Evolutionary conservation across 2,329 filamentous ascomycete genomes (phyloP), one percentile per base, ranked within the genome.

Genomic region (Apiospora marii): DNA sequence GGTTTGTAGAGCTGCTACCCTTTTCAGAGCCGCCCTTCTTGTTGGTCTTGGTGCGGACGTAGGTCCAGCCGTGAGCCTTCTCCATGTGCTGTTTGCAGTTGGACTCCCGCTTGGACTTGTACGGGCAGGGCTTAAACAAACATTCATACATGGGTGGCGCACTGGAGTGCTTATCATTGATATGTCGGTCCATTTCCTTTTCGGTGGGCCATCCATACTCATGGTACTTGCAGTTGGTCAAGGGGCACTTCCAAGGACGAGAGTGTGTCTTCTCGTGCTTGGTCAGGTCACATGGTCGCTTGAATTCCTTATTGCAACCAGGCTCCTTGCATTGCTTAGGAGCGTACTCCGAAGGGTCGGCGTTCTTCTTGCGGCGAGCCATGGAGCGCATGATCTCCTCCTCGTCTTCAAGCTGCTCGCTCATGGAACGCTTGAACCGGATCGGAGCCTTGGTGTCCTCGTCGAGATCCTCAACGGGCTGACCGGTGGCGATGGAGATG

Each of bases 81-180:
- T 98, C 96, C 95, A 98, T 98, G 84, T 98, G 95, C 83, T 98
- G 96, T 82, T 98, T 98, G 89, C 94, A 97, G 83, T 98, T 98
- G 75, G 93, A 96, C 85, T 98, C 93, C 73, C 95, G 92, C 87
- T 98, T 98, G 14, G 95, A 98, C 80, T 94, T 93, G 86, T 98
- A 98, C 0, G 93, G 91, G 87, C 96, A 98, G 34, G 92, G 92
- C 77, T 91, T 88, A 84, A 89, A 98, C 68, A 91, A 84, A 84
- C 96, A 99, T 84, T 94, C 91, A 83, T 91, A 98, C 85, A 97
- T 91, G 61, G 91, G 87, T 5, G 96, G 95, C 46, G 91, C 88
- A 70, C 89, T 85, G 24, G 94, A 95, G 85, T 99, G 96, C 85
- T 97, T 98, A 86, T 99, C 96, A 82, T 98, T 98, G 83, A 94